Percentiles rank a stretch among this genome's conserved stretches.
Conservation (phyloP, 78 protist genomes). For the Dictyostelium brefeldianum region DNA sequence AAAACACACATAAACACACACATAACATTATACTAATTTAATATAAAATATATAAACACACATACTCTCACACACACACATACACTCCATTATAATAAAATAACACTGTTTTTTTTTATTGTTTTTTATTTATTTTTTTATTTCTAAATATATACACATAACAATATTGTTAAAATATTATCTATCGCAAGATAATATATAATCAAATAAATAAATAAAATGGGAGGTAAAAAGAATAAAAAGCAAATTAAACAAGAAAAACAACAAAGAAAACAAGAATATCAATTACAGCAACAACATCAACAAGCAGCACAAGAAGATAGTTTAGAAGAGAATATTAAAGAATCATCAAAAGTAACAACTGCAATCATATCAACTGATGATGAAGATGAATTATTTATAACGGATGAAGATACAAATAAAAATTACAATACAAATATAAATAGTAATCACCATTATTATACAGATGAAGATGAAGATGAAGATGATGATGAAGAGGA, state of each 20-base stretch:
- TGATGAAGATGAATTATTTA: conserved; percentile 1
- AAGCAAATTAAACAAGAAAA: conserved; percentile 3
- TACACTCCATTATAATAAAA: neutral
- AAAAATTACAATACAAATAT: neutral
- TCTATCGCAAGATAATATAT: neutral
- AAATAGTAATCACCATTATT: neutral
- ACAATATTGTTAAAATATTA: no score
- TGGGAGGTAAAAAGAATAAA: neutral
- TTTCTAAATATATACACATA: neutral
- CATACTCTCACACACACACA: neutral
- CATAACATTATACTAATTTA: no score
- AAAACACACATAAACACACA: neutral
- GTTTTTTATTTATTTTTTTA: no score
- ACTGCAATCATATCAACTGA: conserved; percentile 17
- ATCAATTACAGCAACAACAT: neutral
- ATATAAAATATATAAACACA: neutral
- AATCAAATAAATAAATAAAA: neutral
- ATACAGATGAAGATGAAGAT: neutral
- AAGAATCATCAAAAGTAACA: conserved; percentile 7
- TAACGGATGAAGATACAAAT: neutral
- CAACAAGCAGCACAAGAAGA: neutral
- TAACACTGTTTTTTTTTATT: no score
- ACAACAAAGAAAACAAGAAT: conserved; percentile 7
- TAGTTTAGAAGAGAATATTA: neutral
- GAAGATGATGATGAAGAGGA: conserved; percentile 9